Evolutionary conservation across 192 early-diverging fungal species (phyloP), one percentile per base, ranked within the genome.

Genomic region (Globomyces pollinis-pini): DNA sequence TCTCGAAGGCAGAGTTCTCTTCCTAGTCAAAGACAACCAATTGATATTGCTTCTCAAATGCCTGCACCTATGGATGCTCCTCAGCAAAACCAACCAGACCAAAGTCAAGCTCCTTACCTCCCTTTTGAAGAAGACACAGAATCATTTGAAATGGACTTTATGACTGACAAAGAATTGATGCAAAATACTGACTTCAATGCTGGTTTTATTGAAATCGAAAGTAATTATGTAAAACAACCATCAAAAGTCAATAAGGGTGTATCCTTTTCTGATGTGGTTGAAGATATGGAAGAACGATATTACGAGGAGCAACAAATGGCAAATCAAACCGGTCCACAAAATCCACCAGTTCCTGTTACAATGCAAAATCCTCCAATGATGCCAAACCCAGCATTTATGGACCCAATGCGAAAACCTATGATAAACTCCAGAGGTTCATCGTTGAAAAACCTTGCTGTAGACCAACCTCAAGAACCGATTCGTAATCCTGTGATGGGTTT

Each of bases 181-280:
- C 16, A 33, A 26, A 57, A 57, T 18, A 57, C 55, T 4, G 55
- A 57, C 8, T 57, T 57, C 16, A 57, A 57, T 20, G 55, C 55
- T n/a, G 38, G 36, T 9, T 57, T 57, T 33, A 57, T 33, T 44
- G 38, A 26, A 23, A n/a, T 57, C 7, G 30, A 29, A 16, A 38
- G 20, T 3, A 33, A 23, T 41, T 2, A 28, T 30, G 12, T 1
- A 16, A 26, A 44, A 34, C n/a, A 20, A 33, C 38, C n/a, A 16
- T 28, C 33, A 1, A 57, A 39, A 41, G 55, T 24, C 1, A 24
- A 1, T 21, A 26, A 57, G 28, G 24, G 24, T 12, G 55, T 33
- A 30, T 57, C 55, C 9, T 31, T 57, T 12, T 26, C 26, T 30
- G 20, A 15, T 41, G 28, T 31, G 1, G 7, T 57, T 34, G 23